These are phyloP conservation scores for Suhomyces wounanorum DNA, from an alignment of 1,139 yeast species.

Conservation along the genomic window DNA sequence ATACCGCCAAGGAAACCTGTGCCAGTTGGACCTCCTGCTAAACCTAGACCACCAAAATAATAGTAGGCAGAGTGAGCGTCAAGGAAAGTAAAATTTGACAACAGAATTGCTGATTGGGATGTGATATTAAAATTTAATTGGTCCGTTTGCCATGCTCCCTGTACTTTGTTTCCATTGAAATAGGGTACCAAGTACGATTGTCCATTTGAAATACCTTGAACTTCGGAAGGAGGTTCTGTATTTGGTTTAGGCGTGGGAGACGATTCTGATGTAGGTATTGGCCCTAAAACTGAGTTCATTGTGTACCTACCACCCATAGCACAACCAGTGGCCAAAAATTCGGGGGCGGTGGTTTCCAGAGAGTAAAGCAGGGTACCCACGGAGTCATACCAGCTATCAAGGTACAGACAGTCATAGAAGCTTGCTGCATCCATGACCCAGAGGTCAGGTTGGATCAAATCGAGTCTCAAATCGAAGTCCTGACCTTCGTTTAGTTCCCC, in stretches of 20 bases:
- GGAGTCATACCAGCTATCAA: slow-evolving; percentile 24
- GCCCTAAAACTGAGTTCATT: not conserved
- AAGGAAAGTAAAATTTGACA: slow-evolving; percentile 32
- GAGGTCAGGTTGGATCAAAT: slow-evolving; percentile 37
- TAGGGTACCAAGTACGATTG: slow-evolving; percentile 29
- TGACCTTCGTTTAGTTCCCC: slow-evolving; percentile 9
- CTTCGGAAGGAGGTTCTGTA: slow-evolving; percentile 9
- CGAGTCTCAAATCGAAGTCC: slow-evolving; percentile 29
- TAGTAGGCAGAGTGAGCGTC: slow-evolving; percentile 27
- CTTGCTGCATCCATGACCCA: slow-evolving; percentile 37
- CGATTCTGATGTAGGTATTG: not conserved
- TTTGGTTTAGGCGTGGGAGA: slow-evolving; percentile 1
- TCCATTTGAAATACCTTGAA: slow-evolving; percentile 16
- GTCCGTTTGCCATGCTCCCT: slow-evolving; percentile 22
- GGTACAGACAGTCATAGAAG: slow-evolving; percentile 27
- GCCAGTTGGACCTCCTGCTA: slow-evolving; percentile 47
- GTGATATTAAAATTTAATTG: slow-evolving; percentile 2
- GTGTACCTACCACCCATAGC: slow-evolving; percentile 30
- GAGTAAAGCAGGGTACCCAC: slow-evolving; percentile 10
- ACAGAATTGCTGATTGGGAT: slow-evolving; percentile 9
- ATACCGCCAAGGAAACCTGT: slow-evolving; percentile 46
- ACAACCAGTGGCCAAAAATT: slow-evolving; percentile 29
- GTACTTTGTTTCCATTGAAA: slow-evolving; percentile 28
- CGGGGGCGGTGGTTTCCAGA: slow-evolving; percentile 20
- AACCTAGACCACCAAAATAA: slow-evolving; percentile 49